Evolutionary conservation across 1,284 basidiomycete genomes (phyloP).

Genomic region (Apiotrichum siamense): DNA sequence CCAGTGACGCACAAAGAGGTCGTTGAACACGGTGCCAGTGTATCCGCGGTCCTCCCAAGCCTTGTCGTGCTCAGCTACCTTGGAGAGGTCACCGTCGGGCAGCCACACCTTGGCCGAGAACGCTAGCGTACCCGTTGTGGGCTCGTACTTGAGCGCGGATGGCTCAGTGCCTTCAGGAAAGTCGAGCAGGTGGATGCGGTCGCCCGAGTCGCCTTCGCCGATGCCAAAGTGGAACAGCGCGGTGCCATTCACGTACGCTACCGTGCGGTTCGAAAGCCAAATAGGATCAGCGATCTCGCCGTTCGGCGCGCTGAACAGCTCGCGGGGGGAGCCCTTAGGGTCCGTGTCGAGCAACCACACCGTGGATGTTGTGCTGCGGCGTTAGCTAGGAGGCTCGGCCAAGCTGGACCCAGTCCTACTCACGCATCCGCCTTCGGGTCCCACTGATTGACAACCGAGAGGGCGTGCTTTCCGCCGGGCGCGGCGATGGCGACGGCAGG

Average conservation of each 20-base stretch:
- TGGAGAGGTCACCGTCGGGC: constrained; percentile 61
- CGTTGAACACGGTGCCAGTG: constrained; percentile 70
- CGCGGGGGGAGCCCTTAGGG: constrained; percentile 8
- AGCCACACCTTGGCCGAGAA: constrained; percentile 71
- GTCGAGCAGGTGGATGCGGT: constrained; percentile 21
- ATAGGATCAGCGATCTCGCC: constrained; percentile 27
- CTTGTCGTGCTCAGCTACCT: constrained; percentile 62
- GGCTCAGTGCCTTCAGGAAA: constrained; percentile 51
- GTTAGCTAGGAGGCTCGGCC: neutral
- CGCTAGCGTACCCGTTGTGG: constrained; percentile 26
- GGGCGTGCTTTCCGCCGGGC: constrained; percentile 58
- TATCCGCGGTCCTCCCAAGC: constrained; percentile 65
- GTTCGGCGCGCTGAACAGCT: constrained; percentile 21
- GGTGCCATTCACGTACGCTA: constrained; percentile 44
- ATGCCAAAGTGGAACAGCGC: constrained; percentile 21
- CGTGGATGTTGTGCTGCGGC: constrained; percentile 59
- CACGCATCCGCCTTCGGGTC: constrained; percentile 64
- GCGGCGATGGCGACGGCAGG: constrained; percentile 64
- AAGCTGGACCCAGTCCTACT: constrained; percentile 33
- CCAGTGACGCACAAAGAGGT: constrained; percentile 75
- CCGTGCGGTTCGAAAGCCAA: constrained; percentile 37
- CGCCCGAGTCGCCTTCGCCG: constrained; percentile 7
- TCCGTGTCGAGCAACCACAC: constrained; percentile 50
- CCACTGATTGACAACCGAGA: constrained; percentile 64
- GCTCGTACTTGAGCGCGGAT: constrained; percentile 61